Conservation (phyloP, 1,139 yeast species). For the Zhuliangozyma blackwelliae region DNA sequence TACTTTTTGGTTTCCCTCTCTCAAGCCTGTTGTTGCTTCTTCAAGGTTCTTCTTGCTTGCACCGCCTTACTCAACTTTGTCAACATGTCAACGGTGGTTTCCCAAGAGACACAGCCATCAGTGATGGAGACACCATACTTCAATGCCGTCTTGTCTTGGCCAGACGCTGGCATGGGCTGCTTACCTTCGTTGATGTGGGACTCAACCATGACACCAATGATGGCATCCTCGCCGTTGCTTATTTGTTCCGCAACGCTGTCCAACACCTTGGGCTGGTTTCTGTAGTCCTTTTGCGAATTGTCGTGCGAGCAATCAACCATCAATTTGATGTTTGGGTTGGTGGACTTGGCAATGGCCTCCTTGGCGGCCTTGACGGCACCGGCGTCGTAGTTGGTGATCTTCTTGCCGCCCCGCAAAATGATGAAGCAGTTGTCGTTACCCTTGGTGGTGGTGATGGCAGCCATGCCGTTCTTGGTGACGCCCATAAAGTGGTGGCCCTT, state of each 20-base stretch:
- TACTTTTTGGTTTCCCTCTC: not conserved
- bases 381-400: conserved; percentile 85
- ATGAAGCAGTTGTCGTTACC: conserved; percentile 91
- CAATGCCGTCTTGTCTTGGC: conserved; percentile 68
- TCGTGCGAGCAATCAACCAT: conserved; percentile 99
- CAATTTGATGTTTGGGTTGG: conserved; percentile 59
- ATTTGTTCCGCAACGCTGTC: conserved; percentile 74
- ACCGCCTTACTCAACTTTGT: conserved; percentile 74
- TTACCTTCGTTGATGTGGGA: conserved; percentile 88
- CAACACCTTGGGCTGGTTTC: conserved; percentile 93
- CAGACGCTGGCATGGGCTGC: conserved; percentile 70
- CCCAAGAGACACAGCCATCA: conserved; percentile 94
- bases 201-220: conserved; percentile 97
- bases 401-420: conserved; percentile 92
- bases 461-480: conserved; percentile 85
- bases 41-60: conserved; percentile 59
- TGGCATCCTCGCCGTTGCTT: conserved; percentile 64
- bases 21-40: conserved; percentile 10
- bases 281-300: conserved; percentile 84
- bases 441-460: conserved; percentile 91
- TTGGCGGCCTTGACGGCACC: conserved; percentile 67
- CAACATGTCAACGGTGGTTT: conserved; percentile 71
- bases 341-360: conserved; percentile 56
- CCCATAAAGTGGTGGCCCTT: conserved; percentile 92
- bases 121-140: conserved; percentile 93